These are phyloP conservation scores for Cicer judaicum DNA, from an alignment of 306 rosid species.

Conservation along the genomic window DNA sequence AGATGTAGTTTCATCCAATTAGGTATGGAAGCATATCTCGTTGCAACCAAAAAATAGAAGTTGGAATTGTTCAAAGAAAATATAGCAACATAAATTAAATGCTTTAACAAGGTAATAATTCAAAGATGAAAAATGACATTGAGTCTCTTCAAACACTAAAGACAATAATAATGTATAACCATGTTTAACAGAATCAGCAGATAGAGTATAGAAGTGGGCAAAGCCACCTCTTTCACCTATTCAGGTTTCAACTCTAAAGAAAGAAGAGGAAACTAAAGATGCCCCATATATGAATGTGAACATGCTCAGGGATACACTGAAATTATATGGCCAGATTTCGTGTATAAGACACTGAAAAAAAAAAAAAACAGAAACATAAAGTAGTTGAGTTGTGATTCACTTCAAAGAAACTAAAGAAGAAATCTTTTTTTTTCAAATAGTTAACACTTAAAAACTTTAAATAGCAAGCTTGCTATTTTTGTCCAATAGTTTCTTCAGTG, in stretches of 20 bases:
- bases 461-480: neutral
- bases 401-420: too few species aligned
- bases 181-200: slow-evolving; percentile 15
- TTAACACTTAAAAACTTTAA: too few species aligned
- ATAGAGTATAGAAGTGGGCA: neutral
- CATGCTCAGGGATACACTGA: neutral
- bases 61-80: slow-evolving; percentile 11
- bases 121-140: slow-evolving; percentile 28
- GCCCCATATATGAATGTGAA: neutral
- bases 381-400: neutral
- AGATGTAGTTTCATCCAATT: slow-evolving; percentile 11
- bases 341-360: neutral
- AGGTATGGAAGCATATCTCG: neutral
- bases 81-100: slow-evolving; percentile 16
- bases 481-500: neutral
- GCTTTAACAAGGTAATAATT: neutral
- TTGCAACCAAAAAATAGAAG: slow-evolving; percentile 17
- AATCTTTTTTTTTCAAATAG: neutral
- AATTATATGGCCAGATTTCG: slow-evolving; percentile 1
- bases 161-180: neutral
- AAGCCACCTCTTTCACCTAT: neutral
- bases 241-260: neutral
- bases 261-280: neutral
- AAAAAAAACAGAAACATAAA: neutral
- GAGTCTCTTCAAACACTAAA: neutral